These are phyloP conservation scores for Exophiala sp. DNA, from an alignment of 2,329 filamentous ascomycete species.

Conservation along the genomic window DNA sequence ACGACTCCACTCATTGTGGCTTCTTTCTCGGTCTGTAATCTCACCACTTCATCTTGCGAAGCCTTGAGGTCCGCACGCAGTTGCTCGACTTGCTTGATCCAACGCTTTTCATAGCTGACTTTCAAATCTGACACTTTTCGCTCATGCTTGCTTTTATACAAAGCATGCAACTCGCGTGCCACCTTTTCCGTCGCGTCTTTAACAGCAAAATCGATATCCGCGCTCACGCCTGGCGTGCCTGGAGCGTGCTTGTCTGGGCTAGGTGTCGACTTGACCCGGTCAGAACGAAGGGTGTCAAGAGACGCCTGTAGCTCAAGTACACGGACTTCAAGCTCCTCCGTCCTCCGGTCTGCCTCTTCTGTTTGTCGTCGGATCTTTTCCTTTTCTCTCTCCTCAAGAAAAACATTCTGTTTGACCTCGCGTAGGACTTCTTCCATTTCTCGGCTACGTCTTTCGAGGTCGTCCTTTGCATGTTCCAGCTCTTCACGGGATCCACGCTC, in stretches of 20 bases:
- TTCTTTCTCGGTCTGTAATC: conserved; percentile 63
- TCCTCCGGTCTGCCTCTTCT: conserved; percentile 67
- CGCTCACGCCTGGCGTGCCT: conserved; percentile 28
- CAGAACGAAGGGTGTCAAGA: conserved; percentile 41
- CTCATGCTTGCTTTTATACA: conserved; percentile 98
- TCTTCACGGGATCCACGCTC: conserved; percentile 68
- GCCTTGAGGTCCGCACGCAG: conserved; percentile 69
- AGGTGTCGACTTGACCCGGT: conserved; percentile 29
- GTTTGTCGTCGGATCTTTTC: conserved; percentile 73
- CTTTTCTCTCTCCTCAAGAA: conserved; percentile 71
- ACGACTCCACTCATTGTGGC: conserved; percentile 59
- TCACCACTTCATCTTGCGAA: conserved; percentile 70
- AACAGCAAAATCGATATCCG: conserved; percentile 61
- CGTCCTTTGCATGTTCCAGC: conserved; percentile 69
- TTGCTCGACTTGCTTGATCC: conserved; percentile 82
- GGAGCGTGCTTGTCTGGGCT: conserved; percentile 34
- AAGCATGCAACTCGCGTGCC: conserved; percentile 82
- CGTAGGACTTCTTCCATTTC: conserved; percentile 82
- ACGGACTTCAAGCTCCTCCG: conserved; percentile 44
- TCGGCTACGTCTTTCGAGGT: conserved; percentile 78
- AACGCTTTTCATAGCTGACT: conserved; percentile 74
- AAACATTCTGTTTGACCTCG: conserved; percentile 77
- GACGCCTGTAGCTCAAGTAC: conserved; percentile 47
- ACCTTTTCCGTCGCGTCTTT: conserved; percentile 86
- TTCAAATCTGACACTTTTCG: conserved; percentile 89